phyloP scores from a whole-genome alignment of 441 rosid species.

The Gossypium lobatum region DNA sequence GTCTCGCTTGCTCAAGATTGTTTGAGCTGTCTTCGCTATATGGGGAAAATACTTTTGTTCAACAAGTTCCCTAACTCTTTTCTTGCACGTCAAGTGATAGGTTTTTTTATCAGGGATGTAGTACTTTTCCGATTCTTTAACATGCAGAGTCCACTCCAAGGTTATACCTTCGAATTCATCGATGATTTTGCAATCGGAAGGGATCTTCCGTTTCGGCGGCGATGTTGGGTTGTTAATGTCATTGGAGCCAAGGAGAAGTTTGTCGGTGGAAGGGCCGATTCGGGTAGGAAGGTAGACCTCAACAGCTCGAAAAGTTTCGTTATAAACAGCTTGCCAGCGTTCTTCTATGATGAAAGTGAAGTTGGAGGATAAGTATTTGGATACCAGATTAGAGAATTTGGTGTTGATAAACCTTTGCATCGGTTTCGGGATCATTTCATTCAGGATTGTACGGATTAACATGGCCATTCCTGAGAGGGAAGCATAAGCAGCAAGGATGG shows the following conservation, averaged over 20 bases:
- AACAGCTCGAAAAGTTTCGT: conserved; percentile 28
- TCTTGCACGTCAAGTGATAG: conserved; percentile 27
- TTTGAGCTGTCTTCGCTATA: conserved; percentile 16
- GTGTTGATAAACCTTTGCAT: conserved; percentile 15
- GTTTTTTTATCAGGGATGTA: background rate
- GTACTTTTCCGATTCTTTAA: conserved; percentile 19
- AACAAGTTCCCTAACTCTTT: conserved; percentile 13
- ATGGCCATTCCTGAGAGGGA: conserved; percentile 31
- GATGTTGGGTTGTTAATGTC: conserved; percentile 26
- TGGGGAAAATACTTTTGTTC: conserved; percentile 21
- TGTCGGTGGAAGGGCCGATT: conserved; percentile 14
- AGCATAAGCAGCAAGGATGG: conserved; percentile 31
- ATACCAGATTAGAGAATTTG: background rate
- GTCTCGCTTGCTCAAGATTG: conserved; percentile 18
- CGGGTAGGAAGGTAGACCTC: conserved; percentile 29
- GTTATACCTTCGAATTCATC: conserved; percentile 24
- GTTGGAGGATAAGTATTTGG: conserved; percentile 16
- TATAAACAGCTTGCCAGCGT: conserved; percentile 33
- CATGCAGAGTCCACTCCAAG: conserved; percentile 23
- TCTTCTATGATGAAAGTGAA: conserved; percentile 37
- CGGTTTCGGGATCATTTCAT: conserved; percentile 25
- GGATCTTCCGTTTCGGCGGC: conserved; percentile 25
- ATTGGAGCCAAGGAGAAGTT: conserved; percentile 28
- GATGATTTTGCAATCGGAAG: conserved; percentile 11
- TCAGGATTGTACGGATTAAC: conserved; percentile 29